Evolutionary conservation across 768 basidiomycete genomes (phyloP).

Genomic region (Tylopilus subfusipes): DNA sequence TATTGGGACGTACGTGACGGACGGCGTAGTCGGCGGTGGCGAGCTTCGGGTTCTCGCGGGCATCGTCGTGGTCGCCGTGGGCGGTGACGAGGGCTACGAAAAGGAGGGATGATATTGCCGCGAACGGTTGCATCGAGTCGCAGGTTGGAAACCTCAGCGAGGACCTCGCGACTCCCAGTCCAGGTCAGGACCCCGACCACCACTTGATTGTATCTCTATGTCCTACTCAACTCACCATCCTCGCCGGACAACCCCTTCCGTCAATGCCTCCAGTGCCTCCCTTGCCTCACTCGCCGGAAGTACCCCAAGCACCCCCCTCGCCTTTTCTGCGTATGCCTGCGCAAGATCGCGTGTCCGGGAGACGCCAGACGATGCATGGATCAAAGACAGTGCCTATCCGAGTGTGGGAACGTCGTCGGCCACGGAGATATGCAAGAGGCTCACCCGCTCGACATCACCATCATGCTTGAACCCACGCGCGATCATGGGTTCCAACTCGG

Average conservation of each 20-base stretch:
- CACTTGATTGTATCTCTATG: not conserved
- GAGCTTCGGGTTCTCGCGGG: conserved; percentile 57
- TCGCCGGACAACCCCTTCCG: conserved; percentile 63
- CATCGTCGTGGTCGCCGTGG: conserved; percentile 55
- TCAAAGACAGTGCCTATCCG: conserved; percentile 58
- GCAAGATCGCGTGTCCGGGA: conserved; percentile 79
- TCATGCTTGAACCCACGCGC: conserved; percentile 68
- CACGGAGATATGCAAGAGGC: conserved; percentile 16
- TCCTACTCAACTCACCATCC: conserved; percentile 37
- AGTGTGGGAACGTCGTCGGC: not conserved
- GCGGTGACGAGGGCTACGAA: conserved; percentile 34
- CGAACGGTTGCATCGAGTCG: conserved; percentile 45
- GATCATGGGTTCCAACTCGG: conserved; percentile 73
- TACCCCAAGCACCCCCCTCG: conserved; percentile 59
- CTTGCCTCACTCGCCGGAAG: conserved; percentile 83
- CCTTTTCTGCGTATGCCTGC: conserved; percentile 67
- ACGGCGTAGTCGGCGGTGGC: conserved; percentile 62
- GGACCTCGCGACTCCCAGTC: not conserved
- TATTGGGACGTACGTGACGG: conserved; percentile 71
- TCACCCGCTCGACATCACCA: conserved; percentile 79
- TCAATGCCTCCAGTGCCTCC: conserved; percentile 68
- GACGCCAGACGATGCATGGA: conserved; percentile 63
- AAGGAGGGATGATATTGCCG: conserved; percentile 41
- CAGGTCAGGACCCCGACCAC: conserved; percentile 22
- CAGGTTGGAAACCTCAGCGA: conserved; percentile 2